Evolutionary conservation across 139 green algal genomes (phyloP), one percentile per base, ranked within the genome.

Genomic region (Haematococcus lacustris): DNA sequence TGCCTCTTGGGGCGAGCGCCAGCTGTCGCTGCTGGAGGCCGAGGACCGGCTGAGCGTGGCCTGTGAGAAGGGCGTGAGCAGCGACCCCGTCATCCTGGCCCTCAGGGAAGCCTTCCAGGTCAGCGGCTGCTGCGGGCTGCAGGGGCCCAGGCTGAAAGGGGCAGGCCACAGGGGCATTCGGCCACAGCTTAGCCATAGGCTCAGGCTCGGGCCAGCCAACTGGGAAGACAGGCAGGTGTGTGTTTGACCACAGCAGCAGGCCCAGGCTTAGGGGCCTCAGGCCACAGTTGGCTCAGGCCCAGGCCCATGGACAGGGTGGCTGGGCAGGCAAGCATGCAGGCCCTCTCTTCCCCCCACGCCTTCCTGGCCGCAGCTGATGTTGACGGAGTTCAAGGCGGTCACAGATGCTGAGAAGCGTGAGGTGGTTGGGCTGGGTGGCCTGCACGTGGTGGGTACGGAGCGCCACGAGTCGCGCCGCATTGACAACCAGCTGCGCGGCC

Each of bases 381-480:
- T 96, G 47, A 41, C 43, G 0, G 90, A 97, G 84, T 99, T 89
- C 81, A 90, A 94, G 79, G 67, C 38, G 7, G 90, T 94, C 60
- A 98, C 93, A 30, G 87, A 93, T 30, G 65, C 70, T 51, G 92
- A 97, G 82, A 98, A 98, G 88, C 70, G 74, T 5, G 81, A 91
- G 59, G 86, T 91, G 57, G 76, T 92, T 35, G 66, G 66, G 23
- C 82, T 96, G 57, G 94, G 94, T 26, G 94, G 94, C 0, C 81
- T 98, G 67, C 94, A 98, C 79, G 94, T 98, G 21, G 53, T 99
- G 33, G 95, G 95, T 68, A 98, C 95, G 30, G 94, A 98, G 80
- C 79, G 94, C 4, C 95, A 98, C 76, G 95, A 98, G 83, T 93
- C 84, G 0, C 82, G 95, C 3, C 91, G 95, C 64, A 96, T 99